Base-by-base conservation (phyloP, 768 basidiomycete species). In the Suillus spraguei region DNA sequence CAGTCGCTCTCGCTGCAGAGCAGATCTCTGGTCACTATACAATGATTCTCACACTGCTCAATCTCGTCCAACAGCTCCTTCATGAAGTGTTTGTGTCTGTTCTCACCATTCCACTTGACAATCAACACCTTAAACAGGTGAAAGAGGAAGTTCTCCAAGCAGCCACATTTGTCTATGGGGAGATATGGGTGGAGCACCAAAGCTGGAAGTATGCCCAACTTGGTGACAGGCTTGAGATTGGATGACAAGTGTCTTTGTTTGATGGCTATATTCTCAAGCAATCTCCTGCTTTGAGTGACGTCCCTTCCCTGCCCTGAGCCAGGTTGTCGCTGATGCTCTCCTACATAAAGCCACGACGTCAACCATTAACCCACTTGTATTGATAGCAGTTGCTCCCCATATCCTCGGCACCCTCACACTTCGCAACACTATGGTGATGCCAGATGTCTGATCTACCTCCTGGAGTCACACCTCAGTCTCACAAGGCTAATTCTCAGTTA, bases 111-210 rank as follows among this genome's bases (percentile, higher is more conserved):
- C 75, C 84, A 0, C 82, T 86, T 0, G 83, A 87, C 53, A 87
- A 87, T 55, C 74, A 83, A 6, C 85, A 84, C 38, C 80, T 90
- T 39, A 87, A 83, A 59, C 87, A 87, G 68, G 78, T 95, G 61
- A 95, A 95, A 71, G 91, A 92, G 68, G 92, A 94, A 63, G 94
- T 95, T 5, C 77, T 91, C 56, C 87, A 91, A 39, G 94, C 92
- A 0, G 81, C 87, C 16, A 81, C 82, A 5, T 94, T 95, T 65
- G 84, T 96, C 10, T 92, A 95, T 69, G 85, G 86, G 9, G 92
- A 96, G 72, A 87, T 97, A 22, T 98, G 95, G 95, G 84, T 90
- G 0, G 89, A 91, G 68, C 91, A 94, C 73, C 72, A 87, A 44
- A 85, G 87, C 3, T 98, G 95, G 95, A 91, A 92, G 72, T 97